These are phyloP conservation scores for Heracleum sosnowskyi DNA, from an alignment of 129 eudicot species.

Conservation along the genomic window DNA sequence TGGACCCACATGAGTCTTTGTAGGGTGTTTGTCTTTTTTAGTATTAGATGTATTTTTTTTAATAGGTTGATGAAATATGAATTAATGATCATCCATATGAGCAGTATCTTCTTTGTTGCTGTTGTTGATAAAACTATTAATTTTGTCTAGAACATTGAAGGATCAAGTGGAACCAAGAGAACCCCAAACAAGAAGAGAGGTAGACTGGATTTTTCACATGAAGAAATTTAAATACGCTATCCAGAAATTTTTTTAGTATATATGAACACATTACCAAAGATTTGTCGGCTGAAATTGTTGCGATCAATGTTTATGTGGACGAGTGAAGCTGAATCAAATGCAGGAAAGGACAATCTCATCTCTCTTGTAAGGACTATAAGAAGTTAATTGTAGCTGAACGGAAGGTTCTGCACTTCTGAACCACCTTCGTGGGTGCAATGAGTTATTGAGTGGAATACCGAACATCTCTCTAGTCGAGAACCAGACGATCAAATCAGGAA, in stretches of 20 bases:
- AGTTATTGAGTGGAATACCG: neutral
- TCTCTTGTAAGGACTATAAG: neutral
- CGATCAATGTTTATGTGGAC: neutral
- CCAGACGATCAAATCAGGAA: neutral
- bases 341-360: neutral
- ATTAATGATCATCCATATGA: neutral
- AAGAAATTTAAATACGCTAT: neutral
- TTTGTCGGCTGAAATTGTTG: neutral
- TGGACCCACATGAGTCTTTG: neutral
- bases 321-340: neutral
- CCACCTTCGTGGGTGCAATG: neutral
- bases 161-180: neutral
- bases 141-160: constrained; percentile 16
- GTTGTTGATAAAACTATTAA: neutral
- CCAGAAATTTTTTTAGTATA: neutral
- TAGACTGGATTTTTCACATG: neutral
- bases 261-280: neutral
- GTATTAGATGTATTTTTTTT: neutral
- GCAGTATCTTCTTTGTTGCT: neutral
- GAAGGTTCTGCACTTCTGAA: neutral
- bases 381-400: neutral
- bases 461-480: neutral
- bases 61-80: neutral
- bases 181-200: constrained; percentile 15
- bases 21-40: neutral